Percentiles rank a stretch among this genome's conserved stretches.
Evolutionary conservation across 2,329 filamentous ascomycete species (phyloP).

Genomic region (Aspergillus uvarum): DNA sequence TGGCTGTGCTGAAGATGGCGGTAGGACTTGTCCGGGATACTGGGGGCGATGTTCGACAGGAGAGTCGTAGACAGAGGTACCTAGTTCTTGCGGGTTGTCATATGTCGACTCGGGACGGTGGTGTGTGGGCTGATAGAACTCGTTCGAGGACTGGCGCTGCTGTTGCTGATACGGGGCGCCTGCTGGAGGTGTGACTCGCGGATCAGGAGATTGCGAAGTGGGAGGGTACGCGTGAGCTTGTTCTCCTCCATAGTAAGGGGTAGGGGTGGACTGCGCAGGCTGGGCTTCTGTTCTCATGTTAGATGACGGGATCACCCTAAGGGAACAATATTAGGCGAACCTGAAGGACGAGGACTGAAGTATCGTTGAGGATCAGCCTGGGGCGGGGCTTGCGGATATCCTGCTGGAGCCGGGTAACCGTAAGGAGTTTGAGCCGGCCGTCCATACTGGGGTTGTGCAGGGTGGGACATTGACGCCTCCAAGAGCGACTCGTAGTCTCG

Average conservation of each 20-base stretch:
- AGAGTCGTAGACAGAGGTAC: conserved; percentile 74
- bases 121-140: conserved; percentile 44
- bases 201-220: conserved; percentile 42
- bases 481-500: conserved; percentile 95
- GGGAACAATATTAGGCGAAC: conserved; percentile 22
- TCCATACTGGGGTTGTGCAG: conserved; percentile 75
- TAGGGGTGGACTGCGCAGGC: conserved; percentile 48
- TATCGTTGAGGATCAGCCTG: conserved; percentile 66
- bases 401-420: conserved; percentile 34
- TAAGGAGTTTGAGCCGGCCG: conserved; percentile 49
- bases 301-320: conserved; percentile 13
- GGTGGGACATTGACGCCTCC: conserved; percentile 93
- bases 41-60: conserved; percentile 55
- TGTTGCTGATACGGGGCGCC: conserved; percentile 33
- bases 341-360: conserved; percentile 58
- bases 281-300: conserved; percentile 29
- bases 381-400: conserved; percentile 37
- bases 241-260: conserved; percentile 66
- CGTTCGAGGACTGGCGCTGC: conserved; percentile 54
- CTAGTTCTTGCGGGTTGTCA: conserved; percentile 72
- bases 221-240: conserved; percentile 44
- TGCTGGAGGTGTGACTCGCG: conserved; percentile 37
- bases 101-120: conserved; percentile 68
- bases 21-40: conserved; percentile 29
- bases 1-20: conserved; percentile 27